Base-by-base conservation (phyloP, 1,139 yeast genomes). In the Yamadazyma spencermartinsiae region DNA sequence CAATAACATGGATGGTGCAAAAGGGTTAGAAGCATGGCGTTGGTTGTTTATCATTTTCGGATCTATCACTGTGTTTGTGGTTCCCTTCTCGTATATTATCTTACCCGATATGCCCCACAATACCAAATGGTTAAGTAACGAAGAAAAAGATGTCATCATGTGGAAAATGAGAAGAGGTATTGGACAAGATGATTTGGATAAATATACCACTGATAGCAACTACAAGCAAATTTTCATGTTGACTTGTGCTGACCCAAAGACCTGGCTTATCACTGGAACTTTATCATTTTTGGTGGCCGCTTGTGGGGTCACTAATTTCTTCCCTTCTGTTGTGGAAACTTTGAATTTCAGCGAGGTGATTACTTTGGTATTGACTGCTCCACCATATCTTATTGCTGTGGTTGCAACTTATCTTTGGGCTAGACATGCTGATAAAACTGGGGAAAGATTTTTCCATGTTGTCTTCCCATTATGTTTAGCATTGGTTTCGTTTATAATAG, bases 1-100 rank as follows among this genome's bases (percentile, higher is more conserved):
- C 33, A 55, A 69, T 38, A 65, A 61, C 31, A 60, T 71, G 63
- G 72, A 68, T 35, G 65, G 65, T 12, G 54, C 46, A 5, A 55
- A 53, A 30, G 72, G 72, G n/a, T 51, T 74, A 31, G 55, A 64
- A 25, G 69, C 84, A 3, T 84, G 92, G 92, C 74, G 82, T 59
- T 83, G 86, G 82, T 72, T 85, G 41, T 85, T 80, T 58, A 74
- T 83, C 46, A 76, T 85, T 46, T 90, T 84, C 58, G 92, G 94
- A 44, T 68, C 80, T 7, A 70, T 83, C 51, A 86, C 95, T 16
- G 77, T 78, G 16, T 78, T 78, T 25, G 60, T 74, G 37, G 76
- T 74, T 2, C 60, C 83, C 25, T 46, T 82, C 31, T 71, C 86
- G 36, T 85, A 67, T 61, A 80, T 83, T 50, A 60, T 75, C 30